These are phyloP conservation scores for Aspergillus wentii DNA, from an alignment of 495 filamentous ascomycete species.

Conservation along the genomic window DNA sequence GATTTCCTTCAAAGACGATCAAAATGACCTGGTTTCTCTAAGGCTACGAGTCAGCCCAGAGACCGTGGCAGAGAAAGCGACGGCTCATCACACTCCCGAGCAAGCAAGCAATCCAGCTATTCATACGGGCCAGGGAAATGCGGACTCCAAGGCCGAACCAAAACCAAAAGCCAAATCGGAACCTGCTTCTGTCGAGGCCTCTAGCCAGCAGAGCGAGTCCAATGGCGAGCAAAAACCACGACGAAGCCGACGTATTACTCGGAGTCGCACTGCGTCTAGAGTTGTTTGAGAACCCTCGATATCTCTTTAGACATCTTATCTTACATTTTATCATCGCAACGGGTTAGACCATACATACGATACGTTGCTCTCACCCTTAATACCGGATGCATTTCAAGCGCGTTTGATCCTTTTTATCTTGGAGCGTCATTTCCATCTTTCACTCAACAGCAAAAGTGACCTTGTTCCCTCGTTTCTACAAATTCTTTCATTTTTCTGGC, in stretches of 20 bases:
- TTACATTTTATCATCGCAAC: too few relatives aligned
- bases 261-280: conserved; percentile 11
- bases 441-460: too few relatives aligned
- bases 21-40: conserved; percentile 41
- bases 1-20: conserved; percentile 40
- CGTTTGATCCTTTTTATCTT: conserved; percentile 8
- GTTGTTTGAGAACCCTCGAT: not conserved
- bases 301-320: not conserved
- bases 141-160: not conserved
- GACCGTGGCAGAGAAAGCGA: conserved; percentile 8
- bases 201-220: conserved; percentile 7
- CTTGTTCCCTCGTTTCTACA: not conserved
- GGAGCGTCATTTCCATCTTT: conserved; percentile 5
- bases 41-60: conserved; percentile 36
- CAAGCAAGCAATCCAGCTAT: conserved; percentile 5
- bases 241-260: conserved; percentile 17
- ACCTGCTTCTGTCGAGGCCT: conserved; percentile 5
- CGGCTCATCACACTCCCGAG: conserved; percentile 1
- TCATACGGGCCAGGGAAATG: not conserved
- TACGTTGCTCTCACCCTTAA: conserved; percentile 1
- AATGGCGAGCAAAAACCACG: conserved; percentile 13
- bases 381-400: conserved; percentile 11
- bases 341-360: too few relatives aligned
- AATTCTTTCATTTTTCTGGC: not conserved
- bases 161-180: not conserved